These are phyloP conservation scores for Talaromyces verruculosus DNA, from an alignment of 2,329 filamentous ascomycete genomes.

Conservation along the genomic window DNA sequence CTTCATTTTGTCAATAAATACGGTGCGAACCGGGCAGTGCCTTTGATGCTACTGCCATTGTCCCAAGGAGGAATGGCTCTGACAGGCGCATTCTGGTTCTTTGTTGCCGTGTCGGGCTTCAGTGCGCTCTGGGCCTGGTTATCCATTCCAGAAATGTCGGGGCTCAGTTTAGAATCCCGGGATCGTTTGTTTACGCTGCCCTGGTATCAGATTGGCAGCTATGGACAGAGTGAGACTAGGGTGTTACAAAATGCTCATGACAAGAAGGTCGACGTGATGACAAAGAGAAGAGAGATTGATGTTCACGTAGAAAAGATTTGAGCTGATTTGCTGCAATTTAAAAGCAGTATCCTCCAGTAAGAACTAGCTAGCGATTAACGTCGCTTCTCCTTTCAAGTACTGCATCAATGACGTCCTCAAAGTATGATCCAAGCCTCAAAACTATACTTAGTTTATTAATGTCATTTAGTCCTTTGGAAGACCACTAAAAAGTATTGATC, in stretches of 20 bases:
- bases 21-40: conserved; percentile 72
- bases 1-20: conserved; percentile 79
- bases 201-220: conserved; percentile 69
- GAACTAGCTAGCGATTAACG: too few relatives aligned
- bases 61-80: conserved; percentile 45
- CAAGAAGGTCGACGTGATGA: background rate
- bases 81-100: too few relatives aligned
- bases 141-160: background rate
- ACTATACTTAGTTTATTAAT: too few relatives aligned
- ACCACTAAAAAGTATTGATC: too few relatives aligned
- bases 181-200: conserved; percentile 69
- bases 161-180: conserved; percentile 62
- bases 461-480: too few relatives aligned
- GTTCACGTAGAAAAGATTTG: background rate
- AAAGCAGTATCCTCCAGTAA: too few relatives aligned
- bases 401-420: too few relatives aligned
- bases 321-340: background rate
- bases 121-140: background rate
- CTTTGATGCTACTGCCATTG: conserved; percentile 66
- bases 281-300: background rate
- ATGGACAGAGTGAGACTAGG: conserved; percentile 28
- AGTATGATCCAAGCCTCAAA: too few relatives aligned
- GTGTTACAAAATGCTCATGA: background rate
- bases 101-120: too few relatives aligned
- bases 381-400: too few relatives aligned